A percentile compares a stretch with the other conserved stretches of the same genome.
Conservation (phyloP, 2,329 filamentous ascomycete species). For the Colletotrichum shisoi region DNA sequence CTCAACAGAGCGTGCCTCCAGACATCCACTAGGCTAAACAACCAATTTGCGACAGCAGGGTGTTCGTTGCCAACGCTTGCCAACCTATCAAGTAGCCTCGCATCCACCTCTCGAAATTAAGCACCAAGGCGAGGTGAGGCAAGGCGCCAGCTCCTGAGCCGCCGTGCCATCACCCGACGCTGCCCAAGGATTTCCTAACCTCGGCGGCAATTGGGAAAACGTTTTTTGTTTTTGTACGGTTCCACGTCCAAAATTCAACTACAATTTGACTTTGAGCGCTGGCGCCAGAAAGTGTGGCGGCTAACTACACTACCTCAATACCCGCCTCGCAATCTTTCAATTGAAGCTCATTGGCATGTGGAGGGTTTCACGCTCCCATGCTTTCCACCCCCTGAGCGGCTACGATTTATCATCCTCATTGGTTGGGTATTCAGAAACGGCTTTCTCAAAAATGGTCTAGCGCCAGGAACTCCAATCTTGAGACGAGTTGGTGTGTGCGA, state of each 20-base stretch:
- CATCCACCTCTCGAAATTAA: slow-evolving; percentile 5
- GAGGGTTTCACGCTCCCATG: slow-evolving; percentile 11
- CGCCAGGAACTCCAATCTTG: slow-evolving; percentile 21
- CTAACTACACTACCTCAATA: slow-evolving; percentile 7
- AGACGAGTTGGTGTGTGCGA: background rate
- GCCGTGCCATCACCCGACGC: background rate
- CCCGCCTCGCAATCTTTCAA: background rate
- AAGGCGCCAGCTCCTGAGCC: slow-evolving; percentile 15
- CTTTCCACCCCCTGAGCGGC: slow-evolving; percentile 18
- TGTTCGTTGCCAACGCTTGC: background rate
- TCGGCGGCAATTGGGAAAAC: slow-evolving; percentile 3
- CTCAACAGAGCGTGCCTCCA: background rate
- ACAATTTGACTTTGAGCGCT: slow-evolving; percentile 12
- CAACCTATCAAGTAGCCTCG: background rate
- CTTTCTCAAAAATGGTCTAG: slow-evolving; percentile 5
- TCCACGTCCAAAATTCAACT: background rate
- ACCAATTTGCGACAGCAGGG: slow-evolving; percentile 2
- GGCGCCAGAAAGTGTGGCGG: background rate
- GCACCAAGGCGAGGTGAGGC: slow-evolving; percentile 25
- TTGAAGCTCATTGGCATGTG: slow-evolving; percentile 7
- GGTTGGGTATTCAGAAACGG: slow-evolving; percentile 1
- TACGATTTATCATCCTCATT: slow-evolving; percentile 5
- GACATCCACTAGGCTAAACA: slow-evolving; percentile 3
- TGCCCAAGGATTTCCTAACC: background rate
- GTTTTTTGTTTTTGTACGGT: slow-evolving; percentile 7